Percentiles rank a stretch among this genome's conserved stretches.
phyloP scores from a whole-genome alignment of 805 yeast genomes.

The Kazachstania africana region DNA sequence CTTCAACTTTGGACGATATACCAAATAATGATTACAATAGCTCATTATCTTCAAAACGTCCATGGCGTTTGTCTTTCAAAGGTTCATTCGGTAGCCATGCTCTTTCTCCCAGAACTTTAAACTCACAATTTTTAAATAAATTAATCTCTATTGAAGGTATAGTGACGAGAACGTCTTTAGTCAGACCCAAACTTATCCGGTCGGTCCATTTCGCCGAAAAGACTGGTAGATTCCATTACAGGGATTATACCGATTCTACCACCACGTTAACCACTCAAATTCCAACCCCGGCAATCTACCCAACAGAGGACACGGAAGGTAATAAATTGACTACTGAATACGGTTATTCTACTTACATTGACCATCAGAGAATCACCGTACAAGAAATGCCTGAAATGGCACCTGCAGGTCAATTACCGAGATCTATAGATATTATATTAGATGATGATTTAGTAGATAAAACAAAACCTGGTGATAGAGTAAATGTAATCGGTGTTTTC shows the following conservation, averaged over 20 bases:
- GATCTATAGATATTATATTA: slow-evolving; percentile 82
- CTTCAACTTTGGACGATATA: slow-evolving; percentile 41
- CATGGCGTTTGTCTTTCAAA: slow-evolving; percentile 57
- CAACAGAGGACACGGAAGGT: slow-evolving; percentile 87
- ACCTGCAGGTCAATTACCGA: slow-evolving; percentile 94
- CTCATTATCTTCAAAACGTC: slow-evolving; percentile 37
- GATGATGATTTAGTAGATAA: slow-evolving; percentile 91
- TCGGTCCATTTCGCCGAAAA: slow-evolving; percentile 88
- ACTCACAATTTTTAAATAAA: slow-evolving; percentile 64
- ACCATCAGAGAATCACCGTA: slow-evolving; percentile 84
- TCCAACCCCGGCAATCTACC: slow-evolving; percentile 70
- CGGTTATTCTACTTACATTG: slow-evolving; percentile 84
- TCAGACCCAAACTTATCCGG: slow-evolving; percentile 81
- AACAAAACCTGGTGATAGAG: slow-evolving; percentile 92
- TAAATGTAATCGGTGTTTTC: slow-evolving; percentile 88
- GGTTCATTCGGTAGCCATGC: slow-evolving; percentile 89
- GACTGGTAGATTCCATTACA: slow-evolving; percentile 73
- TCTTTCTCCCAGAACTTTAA: slow-evolving; percentile 78
- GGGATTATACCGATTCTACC: slow-evolving; percentile 88
- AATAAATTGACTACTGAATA: slow-evolving; percentile 82
- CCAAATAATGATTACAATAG: slow-evolving; percentile 30
- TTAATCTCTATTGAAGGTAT: slow-evolving; percentile 89
- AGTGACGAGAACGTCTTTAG: slow-evolving; percentile 85
- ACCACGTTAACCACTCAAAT: slow-evolving; percentile 50
- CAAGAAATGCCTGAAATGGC: slow-evolving; percentile 98